phyloP scores from a whole-genome alignment of 2,329 filamentous ascomycete species.

The Tolypocladium paradoxum region DNA sequence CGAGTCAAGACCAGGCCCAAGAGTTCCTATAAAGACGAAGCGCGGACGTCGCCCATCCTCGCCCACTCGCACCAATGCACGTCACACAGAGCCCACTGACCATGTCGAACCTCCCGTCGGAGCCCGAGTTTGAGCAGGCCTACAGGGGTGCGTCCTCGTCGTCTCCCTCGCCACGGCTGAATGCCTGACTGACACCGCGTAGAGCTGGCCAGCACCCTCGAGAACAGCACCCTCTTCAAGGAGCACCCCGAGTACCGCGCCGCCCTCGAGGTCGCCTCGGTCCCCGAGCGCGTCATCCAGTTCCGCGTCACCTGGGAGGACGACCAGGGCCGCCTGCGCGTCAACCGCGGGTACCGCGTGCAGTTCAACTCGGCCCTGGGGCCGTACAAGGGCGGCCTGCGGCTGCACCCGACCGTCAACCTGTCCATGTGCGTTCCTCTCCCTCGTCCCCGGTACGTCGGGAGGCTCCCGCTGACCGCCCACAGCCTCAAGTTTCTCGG shows the following conservation, averaged over 20 bases:
- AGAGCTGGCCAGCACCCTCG: slow-evolving; percentile 93
- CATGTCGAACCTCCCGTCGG: slow-evolving; percentile 76
- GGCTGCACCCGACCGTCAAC: slow-evolving; percentile 87
- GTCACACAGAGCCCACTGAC: slow-evolving; percentile 15
- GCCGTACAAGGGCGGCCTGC: slow-evolving; percentile 94
- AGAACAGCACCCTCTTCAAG: slow-evolving; percentile 85
- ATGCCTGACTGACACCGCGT: slow-evolving; percentile 7
- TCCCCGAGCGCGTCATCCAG: slow-evolving; percentile 92
- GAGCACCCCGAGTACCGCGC: slow-evolving; percentile 92
- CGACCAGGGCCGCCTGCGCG: slow-evolving; percentile 77
- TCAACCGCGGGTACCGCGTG: slow-evolving; percentile 92
- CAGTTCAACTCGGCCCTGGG: slow-evolving; percentile 98
- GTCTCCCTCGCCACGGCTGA: neutral
- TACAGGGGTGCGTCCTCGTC: slow-evolving; percentile 62
- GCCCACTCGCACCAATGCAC: neutral
- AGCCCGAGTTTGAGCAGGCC: slow-evolving; percentile 98
- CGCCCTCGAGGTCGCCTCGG: slow-evolving; percentile 74
- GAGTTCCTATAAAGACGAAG: neutral
- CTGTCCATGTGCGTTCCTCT: slow-evolving; percentile 42
- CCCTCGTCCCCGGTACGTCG: neutral
- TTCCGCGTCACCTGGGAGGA: slow-evolving; percentile 98
- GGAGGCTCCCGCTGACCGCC: neutral
- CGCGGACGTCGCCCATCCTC: neutral
- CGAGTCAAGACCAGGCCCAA: neutral
- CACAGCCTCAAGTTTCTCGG: slow-evolving; percentile 82